Conservation (phyloP, 2,329 filamentous ascomycete genomes). For the Trichophyton schoenleinii region DNA sequence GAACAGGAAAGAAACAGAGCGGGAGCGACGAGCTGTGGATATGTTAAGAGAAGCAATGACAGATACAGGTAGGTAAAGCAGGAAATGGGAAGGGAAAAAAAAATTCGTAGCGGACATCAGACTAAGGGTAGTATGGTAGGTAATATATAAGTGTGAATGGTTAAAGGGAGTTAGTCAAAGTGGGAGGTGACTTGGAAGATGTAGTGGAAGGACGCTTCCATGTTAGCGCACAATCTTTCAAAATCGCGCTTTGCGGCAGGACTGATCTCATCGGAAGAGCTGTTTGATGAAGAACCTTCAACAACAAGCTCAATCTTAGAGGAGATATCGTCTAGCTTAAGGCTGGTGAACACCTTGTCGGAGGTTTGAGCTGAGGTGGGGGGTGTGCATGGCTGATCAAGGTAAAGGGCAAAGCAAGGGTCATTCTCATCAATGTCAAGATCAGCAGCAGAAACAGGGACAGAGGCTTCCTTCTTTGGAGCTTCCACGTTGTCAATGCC, state of each 20-base stretch:
- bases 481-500: constrained; percentile 8
- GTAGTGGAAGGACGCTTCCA: constrained; percentile 32
- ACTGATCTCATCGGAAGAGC: constrained; percentile 14
- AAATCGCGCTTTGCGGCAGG: constrained; percentile 23
- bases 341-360: constrained; percentile 35
- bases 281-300: constrained; percentile 6
- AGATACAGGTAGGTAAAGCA: background rate
- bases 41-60: background rate
- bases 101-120: background rate
- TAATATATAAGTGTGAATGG: background rate
- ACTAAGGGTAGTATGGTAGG: background rate
- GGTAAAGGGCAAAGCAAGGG: constrained; percentile 36
- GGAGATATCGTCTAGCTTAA: constrained; percentile 54
- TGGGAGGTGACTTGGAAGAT: constrained; percentile 30
- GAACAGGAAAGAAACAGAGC: background rate
- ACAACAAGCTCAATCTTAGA: background rate
- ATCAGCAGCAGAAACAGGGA: constrained; percentile 18
- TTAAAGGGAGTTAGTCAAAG: constrained; percentile 14
- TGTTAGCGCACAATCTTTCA: constrained; percentile 27
- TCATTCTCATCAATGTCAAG: constrained; percentile 45
- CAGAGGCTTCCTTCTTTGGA: constrained; percentile 4
- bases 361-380: constrained; percentile 21
- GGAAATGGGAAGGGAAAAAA: background rate
- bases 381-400: constrained; percentile 36
- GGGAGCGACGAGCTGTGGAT: background rate